A percentile compares a stretch with the other conserved stretches of the same genome.
These are phyloP conservation scores for Xylaria nigripes DNA, from an alignment of 495 filamentous ascomycete species.

Conservation along the genomic window DNA sequence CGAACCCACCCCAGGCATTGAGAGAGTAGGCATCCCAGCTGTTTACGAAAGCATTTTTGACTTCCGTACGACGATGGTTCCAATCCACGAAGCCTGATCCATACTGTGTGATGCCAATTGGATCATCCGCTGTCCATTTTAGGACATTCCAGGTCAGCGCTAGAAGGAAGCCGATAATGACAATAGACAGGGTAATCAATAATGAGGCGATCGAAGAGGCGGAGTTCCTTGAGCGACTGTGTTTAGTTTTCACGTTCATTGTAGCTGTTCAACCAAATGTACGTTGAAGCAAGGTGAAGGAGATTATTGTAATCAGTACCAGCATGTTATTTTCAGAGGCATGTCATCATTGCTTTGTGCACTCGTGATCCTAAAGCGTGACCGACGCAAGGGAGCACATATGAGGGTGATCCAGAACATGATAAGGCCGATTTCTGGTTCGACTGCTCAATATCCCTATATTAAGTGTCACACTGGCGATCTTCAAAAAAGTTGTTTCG, in stretches of 20 bases:
- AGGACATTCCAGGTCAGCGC: not conserved
- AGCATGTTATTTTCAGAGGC: too few relatives aligned
- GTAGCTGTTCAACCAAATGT: not conserved
- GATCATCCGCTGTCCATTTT: slow-evolving; percentile 13
- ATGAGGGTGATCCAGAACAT: too few relatives aligned
- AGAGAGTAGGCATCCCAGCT: slow-evolving; percentile 62
- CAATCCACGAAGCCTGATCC: slow-evolving; percentile 35
- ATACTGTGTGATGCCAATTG: slow-evolving; percentile 14
- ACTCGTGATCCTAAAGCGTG: too few relatives aligned
- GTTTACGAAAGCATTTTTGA: slow-evolving; percentile 55
- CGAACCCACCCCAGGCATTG: slow-evolving; percentile 57
- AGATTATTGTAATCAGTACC: too few relatives aligned
- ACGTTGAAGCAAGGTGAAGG: not conserved
- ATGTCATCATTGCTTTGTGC: too few relatives aligned
- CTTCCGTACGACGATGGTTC: slow-evolving; percentile 51
- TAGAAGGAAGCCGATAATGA: not conserved
- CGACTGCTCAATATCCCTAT: too few relatives aligned
- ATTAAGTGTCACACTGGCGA: too few relatives aligned
- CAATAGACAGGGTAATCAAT: not conserved
- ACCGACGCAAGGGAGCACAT: too few relatives aligned
- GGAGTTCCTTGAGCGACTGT: not conserved
- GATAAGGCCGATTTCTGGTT: too few relatives aligned
- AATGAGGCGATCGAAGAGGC: not conserved
- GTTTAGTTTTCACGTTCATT: not conserved
- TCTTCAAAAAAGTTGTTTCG: too few relatives aligned